Base-by-base conservation (phyloP, 768 basidiomycete species). In the Tricholoma terreum region DNA sequence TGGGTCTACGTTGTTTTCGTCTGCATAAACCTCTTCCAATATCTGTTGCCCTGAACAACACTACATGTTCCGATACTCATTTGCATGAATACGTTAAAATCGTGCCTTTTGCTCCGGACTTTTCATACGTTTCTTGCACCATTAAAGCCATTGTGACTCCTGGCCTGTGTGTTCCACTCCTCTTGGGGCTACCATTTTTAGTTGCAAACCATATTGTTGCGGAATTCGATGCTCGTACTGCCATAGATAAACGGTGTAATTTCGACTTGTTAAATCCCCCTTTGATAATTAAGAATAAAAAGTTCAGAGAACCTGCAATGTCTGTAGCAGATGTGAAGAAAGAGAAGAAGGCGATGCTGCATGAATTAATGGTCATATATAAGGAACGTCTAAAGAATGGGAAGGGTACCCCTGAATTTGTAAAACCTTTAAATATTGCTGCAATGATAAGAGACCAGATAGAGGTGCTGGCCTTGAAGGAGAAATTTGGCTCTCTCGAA, bases 131-230 rank as follows among this genome's bases (percentile, higher is more conserved):
- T 15, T 46, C 45, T 14, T 4, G 14, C 6, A 27, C 22, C 6
- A 46, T 46, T 46, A 46, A 46, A 27, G 45, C 45, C 5, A 15
- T 46, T 46, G 45, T 46, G 4, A 46, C 24, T 14, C 45, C 24
- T 8, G 6, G n/a, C 24, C 24, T 46, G 1, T 46, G 63, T 58
- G 55, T 66, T 58, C 67, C 65, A 0, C 12, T 71, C 11, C 36
- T 71, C 2, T 57, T 71, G 3, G 68, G 69, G 63, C 63, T 68
- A 2, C 59, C 65, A 57, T 67, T 63, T 49, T 55, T 68, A 21
- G n/a, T 36, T 17, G 3, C 43, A 3, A 57, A 67, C 40, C 53
- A 61, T 21, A 54, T 70, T 38, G 54, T 68, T 7, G 40, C 68
- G 10, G 59, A 70, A 24, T 33, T 58, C n/a, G 21, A 48, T 0